These are phyloP conservation scores for Citrus medica DNA, from an alignment of 345 rosid genomes.

Conservation along the genomic window DNA sequence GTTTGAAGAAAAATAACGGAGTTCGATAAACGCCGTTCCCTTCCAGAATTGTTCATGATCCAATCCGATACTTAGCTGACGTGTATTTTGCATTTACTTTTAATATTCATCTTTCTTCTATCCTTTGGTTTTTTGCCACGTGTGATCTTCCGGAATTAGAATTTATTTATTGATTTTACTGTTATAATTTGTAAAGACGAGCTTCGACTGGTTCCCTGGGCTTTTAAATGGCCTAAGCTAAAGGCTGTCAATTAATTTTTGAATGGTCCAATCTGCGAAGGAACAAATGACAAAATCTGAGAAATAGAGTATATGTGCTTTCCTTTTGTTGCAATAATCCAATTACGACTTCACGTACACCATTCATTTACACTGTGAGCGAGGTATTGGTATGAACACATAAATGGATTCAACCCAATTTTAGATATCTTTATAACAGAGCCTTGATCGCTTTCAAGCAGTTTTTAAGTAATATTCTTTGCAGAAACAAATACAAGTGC, in stretches of 20 bases:
- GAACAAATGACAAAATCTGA: background rate
- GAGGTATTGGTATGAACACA: too few relatives aligned
- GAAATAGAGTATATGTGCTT: background rate
- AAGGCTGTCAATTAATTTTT: background rate
- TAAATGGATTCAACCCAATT: background rate
- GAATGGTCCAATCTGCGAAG: background rate
- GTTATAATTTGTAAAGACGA: too few relatives aligned
- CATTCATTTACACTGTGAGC: background rate
- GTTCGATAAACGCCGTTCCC: background rate
- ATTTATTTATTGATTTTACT: too few relatives aligned
- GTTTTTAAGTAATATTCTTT: background rate
- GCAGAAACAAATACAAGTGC: background rate
- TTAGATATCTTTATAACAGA: background rate
- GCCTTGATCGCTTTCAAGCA: background rate
- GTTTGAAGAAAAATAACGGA: background rate
- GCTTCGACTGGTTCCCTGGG: too few relatives aligned
- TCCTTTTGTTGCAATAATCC: too few relatives aligned
- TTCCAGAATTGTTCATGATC: background rate
- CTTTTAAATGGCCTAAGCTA: too few relatives aligned
- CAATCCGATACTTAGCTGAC: background rate
- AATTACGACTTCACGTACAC: background rate
- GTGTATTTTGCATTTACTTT: background rate
- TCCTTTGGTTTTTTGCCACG: background rate
- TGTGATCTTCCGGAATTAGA: background rate
- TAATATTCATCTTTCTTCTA: background rate